Conservation (phyloP, 2,329 filamentous ascomycete species). For the Sporothrix mexicana region DNA sequence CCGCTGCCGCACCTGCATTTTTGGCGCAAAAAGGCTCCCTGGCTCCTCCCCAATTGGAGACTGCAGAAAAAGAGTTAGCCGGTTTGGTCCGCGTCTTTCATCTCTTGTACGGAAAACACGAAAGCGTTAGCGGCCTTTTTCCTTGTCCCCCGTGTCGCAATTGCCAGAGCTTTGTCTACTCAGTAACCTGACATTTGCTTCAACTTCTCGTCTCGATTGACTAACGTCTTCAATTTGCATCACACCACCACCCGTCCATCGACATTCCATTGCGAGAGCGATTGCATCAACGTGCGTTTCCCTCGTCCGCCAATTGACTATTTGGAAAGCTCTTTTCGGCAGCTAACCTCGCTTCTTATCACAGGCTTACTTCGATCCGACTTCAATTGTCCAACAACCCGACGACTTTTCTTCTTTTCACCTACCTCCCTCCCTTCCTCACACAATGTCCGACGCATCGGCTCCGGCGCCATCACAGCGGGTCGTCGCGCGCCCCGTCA, state of each 20-base stretch:
- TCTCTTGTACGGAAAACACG: conserved; percentile 33
- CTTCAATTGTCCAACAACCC: conserved; percentile 1
- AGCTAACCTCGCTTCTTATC: not conserved
- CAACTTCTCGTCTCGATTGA: not conserved
- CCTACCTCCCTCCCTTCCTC: conserved; percentile 21
- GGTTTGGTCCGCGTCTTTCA: conserved; percentile 36
- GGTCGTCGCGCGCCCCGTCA: conserved; percentile 82
- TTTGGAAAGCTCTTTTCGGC: not conserved
- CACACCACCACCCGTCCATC: conserved; percentile 5
- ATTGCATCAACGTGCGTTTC: conserved; percentile 12
- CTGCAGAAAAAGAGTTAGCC: conserved; percentile 30
- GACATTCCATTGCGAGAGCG: not conserved
- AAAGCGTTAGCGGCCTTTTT: conserved; percentile 13
- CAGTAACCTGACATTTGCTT: too few relatives aligned
- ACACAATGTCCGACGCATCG: conserved; percentile 60
- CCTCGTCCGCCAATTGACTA: not conserved
- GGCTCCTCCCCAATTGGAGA: not conserved
- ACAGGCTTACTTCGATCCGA: not conserved
- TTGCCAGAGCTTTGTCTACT: conserved; percentile 10
- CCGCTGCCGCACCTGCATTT: conserved; percentile 17
- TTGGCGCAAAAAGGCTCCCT: not conserved
- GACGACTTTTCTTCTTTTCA: too few relatives aligned
- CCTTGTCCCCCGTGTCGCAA: conserved; percentile 17
- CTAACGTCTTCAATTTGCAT: not conserved
- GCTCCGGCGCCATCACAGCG: conserved; percentile 62